Conservation (phyloP, 1,284 basidiomycete genomes). For the Microbotryum silenes-acaulis region DNA sequence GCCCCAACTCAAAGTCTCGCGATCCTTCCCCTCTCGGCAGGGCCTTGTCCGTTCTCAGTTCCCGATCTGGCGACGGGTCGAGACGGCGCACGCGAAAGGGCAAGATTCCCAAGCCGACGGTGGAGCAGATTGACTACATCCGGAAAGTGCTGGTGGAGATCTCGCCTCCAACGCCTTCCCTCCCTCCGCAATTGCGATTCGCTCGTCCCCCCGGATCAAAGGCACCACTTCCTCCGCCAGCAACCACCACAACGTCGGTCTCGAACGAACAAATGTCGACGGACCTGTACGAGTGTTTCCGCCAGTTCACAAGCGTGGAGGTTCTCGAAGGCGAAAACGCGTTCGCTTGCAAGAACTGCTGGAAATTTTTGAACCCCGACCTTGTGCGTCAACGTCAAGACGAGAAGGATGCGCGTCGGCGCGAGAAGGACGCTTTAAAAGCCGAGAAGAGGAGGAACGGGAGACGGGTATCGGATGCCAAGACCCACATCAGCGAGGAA, state of each 20-base stretch:
- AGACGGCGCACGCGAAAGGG: constrained; percentile 9
- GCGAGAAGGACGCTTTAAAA: constrained; percentile 8
- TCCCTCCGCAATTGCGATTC: constrained; percentile 27
- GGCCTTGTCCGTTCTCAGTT: constrained; percentile 13
- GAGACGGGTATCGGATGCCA: background rate
- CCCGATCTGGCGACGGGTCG: constrained; percentile 6
- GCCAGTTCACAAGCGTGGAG: constrained; percentile 82
- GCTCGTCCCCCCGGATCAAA: constrained; percentile 27
- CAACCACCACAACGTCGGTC: background rate
- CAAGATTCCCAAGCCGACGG: constrained; percentile 30
- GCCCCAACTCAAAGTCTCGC: constrained; percentile 1
- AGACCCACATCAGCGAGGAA: background rate
- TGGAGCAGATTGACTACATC: constrained; percentile 34
- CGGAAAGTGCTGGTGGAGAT: constrained; percentile 32
- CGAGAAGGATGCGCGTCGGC: constrained; percentile 25
- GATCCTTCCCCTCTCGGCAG: constrained; percentile 26
- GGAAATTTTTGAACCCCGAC: constrained; percentile 53
- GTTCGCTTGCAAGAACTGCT: constrained; percentile 85
- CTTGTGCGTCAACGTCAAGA: constrained; percentile 34
- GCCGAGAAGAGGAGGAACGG: constrained; percentile 32
- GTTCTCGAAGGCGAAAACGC: constrained; percentile 86
- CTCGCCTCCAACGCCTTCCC: constrained; percentile 18
- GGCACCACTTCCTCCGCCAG: background rate
- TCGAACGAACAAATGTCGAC: constrained; percentile 25
- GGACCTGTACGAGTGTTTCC: constrained; percentile 54